A percentile compares a stretch with the other conserved stretches of the same genome.
Conservation (phyloP, 2,329 filamentous ascomycete species). For the Neofusicoccum umdonicola region DNA sequence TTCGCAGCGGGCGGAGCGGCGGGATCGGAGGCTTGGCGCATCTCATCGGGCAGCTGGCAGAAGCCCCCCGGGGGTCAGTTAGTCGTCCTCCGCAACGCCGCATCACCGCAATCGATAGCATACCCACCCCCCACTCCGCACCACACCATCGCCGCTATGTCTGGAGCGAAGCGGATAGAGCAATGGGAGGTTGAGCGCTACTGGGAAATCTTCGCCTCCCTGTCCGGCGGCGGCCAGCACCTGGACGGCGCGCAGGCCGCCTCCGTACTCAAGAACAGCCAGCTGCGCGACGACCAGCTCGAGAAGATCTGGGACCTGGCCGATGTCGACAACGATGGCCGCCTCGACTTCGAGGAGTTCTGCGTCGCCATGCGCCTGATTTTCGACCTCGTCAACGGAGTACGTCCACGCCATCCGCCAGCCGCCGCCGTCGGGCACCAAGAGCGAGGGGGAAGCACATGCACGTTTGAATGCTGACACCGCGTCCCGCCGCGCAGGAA, state of each 20-base stretch:
- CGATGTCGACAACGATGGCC: constrained; percentile 95
- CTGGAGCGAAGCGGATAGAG: constrained; percentile 57
- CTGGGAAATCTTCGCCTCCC: constrained; percentile 75
- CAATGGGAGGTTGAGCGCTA: constrained; percentile 75
- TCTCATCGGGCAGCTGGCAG: constrained; percentile 8
- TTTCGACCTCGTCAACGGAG: constrained; percentile 94
- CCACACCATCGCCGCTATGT: constrained; percentile 26
- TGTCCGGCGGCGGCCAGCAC: constrained; percentile 62
- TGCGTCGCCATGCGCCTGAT: constrained; percentile 98
- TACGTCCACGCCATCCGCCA: constrained; percentile 44
- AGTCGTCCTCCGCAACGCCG: neutral
- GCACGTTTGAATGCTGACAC: neutral
- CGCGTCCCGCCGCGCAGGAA: constrained; percentile 56
- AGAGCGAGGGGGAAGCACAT: neutral
- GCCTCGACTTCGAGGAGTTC: constrained; percentile 98
- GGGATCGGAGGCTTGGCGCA: neutral
- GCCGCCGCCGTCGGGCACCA: neutral
- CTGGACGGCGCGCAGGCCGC: constrained; percentile 69
- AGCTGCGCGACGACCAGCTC: constrained; percentile 76
- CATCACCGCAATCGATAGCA: constrained; percentile 1
- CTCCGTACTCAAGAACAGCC: constrained; percentile 70
- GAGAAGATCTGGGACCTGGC: constrained; percentile 96
- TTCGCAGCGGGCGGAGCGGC: neutral
- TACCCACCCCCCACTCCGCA: neutral
- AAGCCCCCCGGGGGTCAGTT: neutral